Evolutionary conservation across 306 rosid species (phyloP).

Genomic region (Cucurbita pepo): DNA sequence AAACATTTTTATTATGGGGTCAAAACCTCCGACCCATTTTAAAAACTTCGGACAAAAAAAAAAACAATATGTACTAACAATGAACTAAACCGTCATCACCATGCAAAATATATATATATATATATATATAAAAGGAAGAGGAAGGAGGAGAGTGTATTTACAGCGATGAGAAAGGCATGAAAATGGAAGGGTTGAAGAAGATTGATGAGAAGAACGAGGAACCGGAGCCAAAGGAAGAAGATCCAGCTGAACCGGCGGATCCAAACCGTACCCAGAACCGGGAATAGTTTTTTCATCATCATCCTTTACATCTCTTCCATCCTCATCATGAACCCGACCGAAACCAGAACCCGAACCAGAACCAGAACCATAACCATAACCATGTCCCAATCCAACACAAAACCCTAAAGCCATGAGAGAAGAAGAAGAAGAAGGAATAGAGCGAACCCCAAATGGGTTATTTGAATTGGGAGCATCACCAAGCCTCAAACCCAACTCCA

Average conservation of each 20-base stretch:
- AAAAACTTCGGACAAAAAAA: no score
- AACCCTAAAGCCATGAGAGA: constrained; percentile 20
- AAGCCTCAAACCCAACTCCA: constrained; percentile 81
- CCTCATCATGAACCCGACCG: neutral
- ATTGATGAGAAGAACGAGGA: constrained; percentile 26
- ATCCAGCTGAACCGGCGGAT: constrained; percentile 71
- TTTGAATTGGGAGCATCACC: constrained; percentile 35
- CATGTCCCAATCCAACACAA: constrained; percentile 19
- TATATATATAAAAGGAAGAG: no score
- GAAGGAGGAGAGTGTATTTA: constrained; percentile 4
- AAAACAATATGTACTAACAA: no score
- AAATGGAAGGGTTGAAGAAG: constrained; percentile 22
- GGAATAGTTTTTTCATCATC: neutral
- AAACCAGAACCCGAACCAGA: neutral
- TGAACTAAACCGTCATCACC: no score
- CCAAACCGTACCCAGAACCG: constrained; percentile 51
- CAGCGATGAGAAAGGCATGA: constrained; percentile 65
- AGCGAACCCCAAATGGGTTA: constrained; percentile 33
- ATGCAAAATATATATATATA: neutral
- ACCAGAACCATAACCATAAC: neutral
- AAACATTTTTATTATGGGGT: no score
- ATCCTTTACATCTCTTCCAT: neutral
- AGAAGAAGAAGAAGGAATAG: constrained; percentile 7
- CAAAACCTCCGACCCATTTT: no score
- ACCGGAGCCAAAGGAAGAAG: constrained; percentile 69